Conservation (phyloP, 352 stramenopile species). For the Phytophthora ohioensis region DNA sequence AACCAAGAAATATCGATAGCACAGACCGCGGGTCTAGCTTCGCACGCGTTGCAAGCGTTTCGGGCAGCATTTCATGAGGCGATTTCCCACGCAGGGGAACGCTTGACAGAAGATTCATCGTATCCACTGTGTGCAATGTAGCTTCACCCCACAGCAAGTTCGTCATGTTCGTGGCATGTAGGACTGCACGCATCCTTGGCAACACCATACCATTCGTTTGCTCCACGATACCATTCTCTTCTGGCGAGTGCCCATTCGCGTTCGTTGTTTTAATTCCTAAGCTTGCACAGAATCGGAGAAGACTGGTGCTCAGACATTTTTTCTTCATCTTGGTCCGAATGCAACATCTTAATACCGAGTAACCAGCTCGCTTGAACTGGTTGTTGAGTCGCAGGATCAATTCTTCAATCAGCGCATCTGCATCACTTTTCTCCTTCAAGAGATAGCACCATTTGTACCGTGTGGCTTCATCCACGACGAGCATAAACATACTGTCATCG, state of each 20-base stretch:
- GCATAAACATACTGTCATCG: constrained; percentile 18
- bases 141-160: constrained; percentile 28
- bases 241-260: constrained; percentile 30
- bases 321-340: constrained; percentile 31
- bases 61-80: constrained; percentile 22
- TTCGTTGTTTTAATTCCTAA: constrained; percentile 11
- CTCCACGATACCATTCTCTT: constrained; percentile 35
- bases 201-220: constrained; percentile 14
- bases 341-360: constrained; percentile 7
- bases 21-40: constrained; percentile 19
- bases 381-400: constrained; percentile 17
- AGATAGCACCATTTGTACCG: constrained; percentile 32
- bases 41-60: constrained; percentile 8
- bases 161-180: constrained; percentile 23
- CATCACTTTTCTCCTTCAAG: constrained; percentile 18
- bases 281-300: constrained; percentile 5
- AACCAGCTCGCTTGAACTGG: constrained; percentile 14
- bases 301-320: constrained; percentile 11
- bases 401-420: constrained; percentile 8
- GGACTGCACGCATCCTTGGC: constrained; percentile 13
- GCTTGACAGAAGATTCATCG: constrained; percentile 17
- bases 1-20: constrained; percentile 12
- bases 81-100: constrained; percentile 11
- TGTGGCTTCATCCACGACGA: constrained; percentile 31
- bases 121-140: constrained; percentile 18